A percentile compares a stretch with the other conserved stretches of the same genome.
Evolutionary conservation across 768 basidiomycete species (phyloP).

Genomic region (Thelephora ganbajun): DNA sequence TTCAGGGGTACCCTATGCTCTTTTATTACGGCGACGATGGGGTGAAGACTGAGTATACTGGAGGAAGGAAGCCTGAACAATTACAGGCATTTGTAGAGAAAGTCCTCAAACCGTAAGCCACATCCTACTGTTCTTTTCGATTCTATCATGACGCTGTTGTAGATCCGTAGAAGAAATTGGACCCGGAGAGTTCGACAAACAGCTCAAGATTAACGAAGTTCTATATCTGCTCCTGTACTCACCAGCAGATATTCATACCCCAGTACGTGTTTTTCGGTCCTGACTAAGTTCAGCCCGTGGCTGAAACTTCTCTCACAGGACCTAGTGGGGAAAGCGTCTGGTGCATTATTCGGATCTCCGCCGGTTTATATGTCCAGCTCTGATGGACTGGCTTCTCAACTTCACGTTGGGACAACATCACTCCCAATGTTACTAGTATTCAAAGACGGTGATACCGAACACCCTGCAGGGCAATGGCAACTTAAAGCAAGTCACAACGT

Average conservation of each 20-base stretch:
- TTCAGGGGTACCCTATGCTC: constrained; percentile 78
- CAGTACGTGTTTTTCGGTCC: constrained; percentile 15
- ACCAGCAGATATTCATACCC: constrained; percentile 15
- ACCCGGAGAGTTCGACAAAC: constrained; percentile 28
- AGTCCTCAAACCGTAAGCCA: constrained; percentile 54
- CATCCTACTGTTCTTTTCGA: not conserved
- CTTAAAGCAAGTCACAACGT: constrained; percentile 8
- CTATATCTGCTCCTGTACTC: constrained; percentile 47
- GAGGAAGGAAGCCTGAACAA: constrained; percentile 55
- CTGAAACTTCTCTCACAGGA: constrained; percentile 20
- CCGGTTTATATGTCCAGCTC: constrained; percentile 30
- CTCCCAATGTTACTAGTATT: constrained; percentile 56
- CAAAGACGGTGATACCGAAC: constrained; percentile 39
- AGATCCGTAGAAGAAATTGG: constrained; percentile 27
- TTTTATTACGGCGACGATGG: constrained; percentile 44
- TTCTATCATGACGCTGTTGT: not conserved
- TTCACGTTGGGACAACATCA: constrained; percentile 11
- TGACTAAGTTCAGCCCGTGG: not conserved
- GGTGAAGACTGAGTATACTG: constrained; percentile 58
- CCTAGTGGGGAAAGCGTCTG: constrained; percentile 40
- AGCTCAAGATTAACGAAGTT: constrained; percentile 33
- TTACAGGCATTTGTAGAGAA: constrained; percentile 65
- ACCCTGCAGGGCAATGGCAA: constrained; percentile 20
- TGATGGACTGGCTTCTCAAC: constrained; percentile 12
- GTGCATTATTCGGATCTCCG: constrained; percentile 34